These are phyloP conservation scores for Heliamphora exappendiculata DNA, from an alignment of 148 eudicot genomes.

Conservation along the genomic window DNA sequence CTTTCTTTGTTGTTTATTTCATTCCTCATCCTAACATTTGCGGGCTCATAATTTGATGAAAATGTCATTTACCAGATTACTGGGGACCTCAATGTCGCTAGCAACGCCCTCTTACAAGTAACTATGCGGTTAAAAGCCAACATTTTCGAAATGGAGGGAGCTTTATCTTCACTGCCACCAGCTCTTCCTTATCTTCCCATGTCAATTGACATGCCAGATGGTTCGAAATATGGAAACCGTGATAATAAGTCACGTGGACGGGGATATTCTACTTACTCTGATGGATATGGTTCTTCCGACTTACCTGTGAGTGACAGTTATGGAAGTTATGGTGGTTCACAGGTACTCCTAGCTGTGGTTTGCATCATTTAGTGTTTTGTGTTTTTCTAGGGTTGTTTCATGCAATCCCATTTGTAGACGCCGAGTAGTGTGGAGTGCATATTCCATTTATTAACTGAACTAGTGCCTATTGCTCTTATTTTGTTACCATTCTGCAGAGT, in stretches of 20 bases:
- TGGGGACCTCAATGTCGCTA: slow-evolving; percentile 71
- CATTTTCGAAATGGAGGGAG: slow-evolving; percentile 76
- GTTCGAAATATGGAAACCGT: slow-evolving; percentile 51
- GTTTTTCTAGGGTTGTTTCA: neutral
- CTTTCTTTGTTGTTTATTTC: neutral
- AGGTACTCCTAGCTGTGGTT: slow-evolving; percentile 35
- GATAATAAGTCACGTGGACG: slow-evolving; percentile 58
- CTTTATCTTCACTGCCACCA: slow-evolving; percentile 36
- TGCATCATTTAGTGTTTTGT: neutral
- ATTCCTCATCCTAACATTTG: neutral
- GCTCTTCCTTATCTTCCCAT: slow-evolving; percentile 52
- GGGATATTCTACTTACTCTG: slow-evolving; percentile 49
- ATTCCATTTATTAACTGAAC: neutral
- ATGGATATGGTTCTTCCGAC: slow-evolving; percentile 52
- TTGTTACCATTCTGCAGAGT: slow-evolving; percentile 33
- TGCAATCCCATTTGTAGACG: neutral
- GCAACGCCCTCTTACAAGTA: slow-evolving; percentile 71
- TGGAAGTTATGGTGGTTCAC: slow-evolving; percentile 63
- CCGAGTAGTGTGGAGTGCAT: neutral
- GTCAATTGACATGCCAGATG: slow-evolving; percentile 36
- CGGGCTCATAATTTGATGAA: neutral
- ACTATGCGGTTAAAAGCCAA: slow-evolving; percentile 64
- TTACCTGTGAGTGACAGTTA: slow-evolving; percentile 41
- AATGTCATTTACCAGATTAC: slow-evolving; percentile 44
- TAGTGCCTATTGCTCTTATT: neutral